Evolutionary conservation across 2,329 filamentous ascomycete genomes (phyloP).

Genomic region (Sporothrix phasma): DNA sequence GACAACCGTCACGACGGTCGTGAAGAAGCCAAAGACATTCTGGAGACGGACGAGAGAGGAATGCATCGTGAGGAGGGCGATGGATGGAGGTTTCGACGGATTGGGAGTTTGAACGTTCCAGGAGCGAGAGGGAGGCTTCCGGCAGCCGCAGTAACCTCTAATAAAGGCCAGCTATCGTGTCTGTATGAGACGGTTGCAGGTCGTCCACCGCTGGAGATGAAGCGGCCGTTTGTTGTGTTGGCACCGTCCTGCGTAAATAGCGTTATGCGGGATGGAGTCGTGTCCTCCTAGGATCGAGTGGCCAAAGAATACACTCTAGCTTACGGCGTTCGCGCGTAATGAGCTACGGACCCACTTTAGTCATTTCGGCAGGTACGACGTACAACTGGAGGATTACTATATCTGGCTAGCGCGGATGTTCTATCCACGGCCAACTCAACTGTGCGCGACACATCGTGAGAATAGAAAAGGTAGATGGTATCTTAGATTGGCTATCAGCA

Average conservation of each 20-base stretch:
- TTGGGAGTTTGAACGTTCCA: neutral
- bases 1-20: conserved; percentile 77
- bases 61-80: conserved; percentile 55
- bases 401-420: neutral
- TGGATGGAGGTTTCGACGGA: neutral
- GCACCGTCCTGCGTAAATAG: neutral
- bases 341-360: conserved; percentile 8
- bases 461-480: no score
- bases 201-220: neutral
- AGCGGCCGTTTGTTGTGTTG: neutral
- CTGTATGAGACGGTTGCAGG: no score
- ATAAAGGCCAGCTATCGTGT: no score
- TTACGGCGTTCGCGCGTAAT: neutral
- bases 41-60: conserved; percentile 76
- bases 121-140: neutral
- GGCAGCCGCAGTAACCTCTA: neutral
- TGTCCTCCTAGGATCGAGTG: neutral
- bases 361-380: neutral
- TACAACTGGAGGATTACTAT: neutral
- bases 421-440: neutral
- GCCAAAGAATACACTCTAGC: conserved; percentile 10
- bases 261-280: neutral
- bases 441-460: no score
- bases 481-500: no score
- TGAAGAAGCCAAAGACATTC: conserved; percentile 96